Conservation (phyloP, 2,329 filamentous ascomycete species). For the Neofusicoccum kwambonambiense region DNA sequence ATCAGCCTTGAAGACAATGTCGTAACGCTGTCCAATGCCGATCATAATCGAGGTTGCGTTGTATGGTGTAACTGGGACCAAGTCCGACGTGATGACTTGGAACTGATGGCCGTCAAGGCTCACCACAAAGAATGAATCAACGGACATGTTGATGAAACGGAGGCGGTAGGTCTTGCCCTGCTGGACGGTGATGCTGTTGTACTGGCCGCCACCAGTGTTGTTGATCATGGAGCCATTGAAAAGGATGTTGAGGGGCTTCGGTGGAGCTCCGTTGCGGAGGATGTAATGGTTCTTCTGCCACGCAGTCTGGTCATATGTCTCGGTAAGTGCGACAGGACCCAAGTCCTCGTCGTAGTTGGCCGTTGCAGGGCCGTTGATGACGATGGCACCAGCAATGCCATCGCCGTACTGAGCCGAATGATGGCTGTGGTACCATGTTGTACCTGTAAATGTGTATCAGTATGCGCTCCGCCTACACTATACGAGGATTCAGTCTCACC, state of each 20-base stretch:
- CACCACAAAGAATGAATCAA: constrained; percentile 30
- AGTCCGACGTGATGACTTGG: constrained; percentile 45
- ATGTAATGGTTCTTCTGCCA: constrained; percentile 23
- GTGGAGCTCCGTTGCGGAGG: constrained; percentile 33
- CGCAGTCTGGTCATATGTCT: constrained; percentile 34
- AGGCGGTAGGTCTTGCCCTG: constrained; percentile 57
- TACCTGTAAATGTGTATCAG: background rate
- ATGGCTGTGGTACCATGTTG: constrained; percentile 33
- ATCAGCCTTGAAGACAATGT: constrained; percentile 39
- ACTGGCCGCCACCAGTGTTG: constrained; percentile 40
- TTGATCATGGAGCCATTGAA: constrained; percentile 57
- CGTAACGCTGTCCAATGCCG: constrained; percentile 38
- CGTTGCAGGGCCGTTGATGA: constrained; percentile 40
- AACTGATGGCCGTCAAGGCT: constrained; percentile 40
- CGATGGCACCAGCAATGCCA: constrained; percentile 38
- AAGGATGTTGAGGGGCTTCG: constrained; percentile 45
- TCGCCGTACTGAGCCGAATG: constrained; percentile 34
- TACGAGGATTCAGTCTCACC: constrained; percentile 26
- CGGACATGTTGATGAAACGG: constrained; percentile 57
- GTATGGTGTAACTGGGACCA: constrained; percentile 43
- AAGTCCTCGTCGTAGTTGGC: constrained; percentile 40
- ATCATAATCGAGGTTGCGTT: constrained; percentile 35
- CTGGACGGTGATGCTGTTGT: constrained; percentile 34
- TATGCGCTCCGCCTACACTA: background rate
- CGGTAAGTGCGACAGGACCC: constrained; percentile 40